These are phyloP conservation scores for Senna tora DNA, from an alignment of 306 rosid genomes.

Conservation along the genomic window DNA sequence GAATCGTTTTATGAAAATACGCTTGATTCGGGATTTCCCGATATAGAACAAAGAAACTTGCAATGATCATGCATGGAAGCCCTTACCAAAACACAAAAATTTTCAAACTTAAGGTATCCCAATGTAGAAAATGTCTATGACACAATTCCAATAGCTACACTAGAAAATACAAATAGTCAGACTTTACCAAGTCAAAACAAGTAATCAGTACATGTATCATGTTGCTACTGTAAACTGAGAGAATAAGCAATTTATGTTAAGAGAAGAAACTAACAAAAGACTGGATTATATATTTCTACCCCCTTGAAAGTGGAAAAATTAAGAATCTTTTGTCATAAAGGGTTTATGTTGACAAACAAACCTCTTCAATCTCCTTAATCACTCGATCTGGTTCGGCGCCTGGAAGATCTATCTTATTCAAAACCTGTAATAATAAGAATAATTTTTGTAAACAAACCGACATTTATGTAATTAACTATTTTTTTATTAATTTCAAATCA, in stretches of 20 bases:
- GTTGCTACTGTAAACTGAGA: not conserved
- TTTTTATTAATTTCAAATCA: not conserved
- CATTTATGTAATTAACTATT: not conserved
- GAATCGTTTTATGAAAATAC: conserved; percentile 23
- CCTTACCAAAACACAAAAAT: conserved; percentile 13
- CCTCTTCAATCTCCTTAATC: conserved; percentile 87
- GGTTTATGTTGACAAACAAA: conserved; percentile 41
- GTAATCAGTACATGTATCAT: not conserved
- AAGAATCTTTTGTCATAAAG: conserved; percentile 26
- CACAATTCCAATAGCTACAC: conserved; percentile 31
- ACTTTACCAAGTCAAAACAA: conserved; percentile 16
- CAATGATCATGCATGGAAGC: conserved; percentile 25
- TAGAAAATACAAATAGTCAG: conserved; percentile 12
- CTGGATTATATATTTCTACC: conserved; percentile 17
- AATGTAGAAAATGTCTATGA: conserved; percentile 8
- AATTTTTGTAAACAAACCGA: conserved; percentile 26
- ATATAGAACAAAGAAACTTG: conserved; percentile 27
- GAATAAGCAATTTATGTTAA: conserved; percentile 19
- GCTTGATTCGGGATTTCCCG: conserved; percentile 16
- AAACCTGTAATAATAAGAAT: conserved; percentile 59
- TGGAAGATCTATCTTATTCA: conserved; percentile 96
- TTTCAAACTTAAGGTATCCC: conserved; percentile 24
- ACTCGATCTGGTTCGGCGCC: conserved; percentile 94
- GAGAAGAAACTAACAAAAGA: conserved; percentile 23
- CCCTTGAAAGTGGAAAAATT: conserved; percentile 33